Evolutionary conservation across 192 early-diverging fungal genomes (phyloP).

Genomic region (Cetraspora pellucida): DNA sequence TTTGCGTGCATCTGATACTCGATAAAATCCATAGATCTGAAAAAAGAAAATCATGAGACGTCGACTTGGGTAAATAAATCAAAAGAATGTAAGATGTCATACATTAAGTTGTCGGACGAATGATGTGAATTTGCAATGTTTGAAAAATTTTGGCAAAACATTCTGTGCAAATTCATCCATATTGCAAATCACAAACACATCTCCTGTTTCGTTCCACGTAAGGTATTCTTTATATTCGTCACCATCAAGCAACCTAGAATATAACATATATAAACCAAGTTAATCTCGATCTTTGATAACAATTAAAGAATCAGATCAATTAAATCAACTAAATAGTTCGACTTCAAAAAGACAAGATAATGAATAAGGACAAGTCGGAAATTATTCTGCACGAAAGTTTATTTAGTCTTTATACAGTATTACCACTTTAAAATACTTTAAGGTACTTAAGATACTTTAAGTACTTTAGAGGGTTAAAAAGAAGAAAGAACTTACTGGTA

Average conservation of each 20-base stretch:
- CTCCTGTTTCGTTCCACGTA: constrained; percentile 32
- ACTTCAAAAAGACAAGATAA: background rate
- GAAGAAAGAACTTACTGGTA: constrained; percentile 38
- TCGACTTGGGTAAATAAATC: too few species aligned
- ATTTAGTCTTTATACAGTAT: too few species aligned
- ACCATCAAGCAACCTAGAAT: constrained; percentile 20
- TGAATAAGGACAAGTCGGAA: too few species aligned
- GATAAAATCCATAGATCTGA: constrained; percentile 54
- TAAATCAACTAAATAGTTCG: background rate
- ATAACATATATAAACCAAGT: background rate
- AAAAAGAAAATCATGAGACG: background rate
- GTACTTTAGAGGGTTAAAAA: too few species aligned
- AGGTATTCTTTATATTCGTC: constrained; percentile 35
- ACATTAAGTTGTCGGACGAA: constrained; percentile 55
- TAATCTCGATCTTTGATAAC: background rate
- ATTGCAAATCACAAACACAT: constrained; percentile 34
- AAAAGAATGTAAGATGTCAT: constrained; percentile 34
- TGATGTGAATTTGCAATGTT: constrained; percentile 55
- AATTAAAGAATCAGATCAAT: background rate
- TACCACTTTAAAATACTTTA: too few species aligned
- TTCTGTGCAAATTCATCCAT: constrained; percentile 47
- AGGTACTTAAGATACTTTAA: background rate
- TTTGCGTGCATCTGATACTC: constrained; percentile 53
- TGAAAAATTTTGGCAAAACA: constrained; percentile 50
- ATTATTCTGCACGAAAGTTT: too few species aligned